Evolutionary conservation across 2,329 filamentous ascomycete genomes (phyloP), one percentile per base, ranked within the genome.

Genomic region (Colletotrichum cordylinicola): DNA sequence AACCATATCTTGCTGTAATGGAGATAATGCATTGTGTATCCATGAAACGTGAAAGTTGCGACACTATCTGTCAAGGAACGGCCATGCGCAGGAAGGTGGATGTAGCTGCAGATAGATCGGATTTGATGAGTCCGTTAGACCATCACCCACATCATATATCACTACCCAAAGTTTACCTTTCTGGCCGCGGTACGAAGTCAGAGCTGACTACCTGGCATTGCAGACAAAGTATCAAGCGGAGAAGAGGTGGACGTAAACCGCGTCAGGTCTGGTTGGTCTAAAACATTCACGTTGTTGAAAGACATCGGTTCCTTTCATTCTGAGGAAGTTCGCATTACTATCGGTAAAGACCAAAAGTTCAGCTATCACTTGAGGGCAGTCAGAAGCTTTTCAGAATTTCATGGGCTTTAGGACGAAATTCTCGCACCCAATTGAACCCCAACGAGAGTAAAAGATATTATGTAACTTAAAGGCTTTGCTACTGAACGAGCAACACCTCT

Each of bases 261-360:
- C 37, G 2, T 1, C 37, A 0, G 37, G 16, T 18, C 8, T 43
- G 16, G 0, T 43, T 1, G 18, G 37, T 18, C 16, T 43, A 18
- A 18, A 7, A 8, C 5, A 43, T 43, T 43, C 37, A 43, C 37
- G 9, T 0, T 43, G 37, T 9, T 43, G 0, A 10, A 43, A 0
- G 15, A 39, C 37, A 4, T 4, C 3, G 37, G 9, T 43, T 18
- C 0, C 0, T 5, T 43, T 43, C 37, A 9, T 18, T 43, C 37
- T 8, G 37, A 18, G 2, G 2, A 0, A 18, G 0, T 5, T 9
- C 16, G 18, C 37, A 39, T 39, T 0, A 9, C 15, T 39, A 18
- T 37, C 35, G 2, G 4, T 37, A 5, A 7, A 37, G 35, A 37
- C 8, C 15, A 0, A 16, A 37, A 0, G 0, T 16, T 15, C 8